These are phyloP conservation scores for Erodium texanum DNA, from an alignment of 441 rosid genomes.

Conservation along the genomic window DNA sequence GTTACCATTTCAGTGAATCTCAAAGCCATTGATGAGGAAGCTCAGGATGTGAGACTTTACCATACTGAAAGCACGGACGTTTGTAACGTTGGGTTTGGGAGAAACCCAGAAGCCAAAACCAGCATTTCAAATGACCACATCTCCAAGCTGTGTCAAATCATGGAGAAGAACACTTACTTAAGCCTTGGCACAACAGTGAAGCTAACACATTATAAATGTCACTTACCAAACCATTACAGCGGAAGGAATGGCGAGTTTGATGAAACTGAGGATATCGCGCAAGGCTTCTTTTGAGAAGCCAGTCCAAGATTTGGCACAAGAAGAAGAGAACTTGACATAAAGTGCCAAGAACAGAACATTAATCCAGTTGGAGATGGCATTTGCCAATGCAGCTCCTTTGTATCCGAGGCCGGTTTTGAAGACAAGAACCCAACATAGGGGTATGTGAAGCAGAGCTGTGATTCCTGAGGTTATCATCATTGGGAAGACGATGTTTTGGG, in stretches of 20 bases:
- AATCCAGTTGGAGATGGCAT: conserved; percentile 53
- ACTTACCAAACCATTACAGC: conserved; percentile 70
- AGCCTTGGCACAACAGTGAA: not conserved
- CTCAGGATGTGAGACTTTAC: conserved; percentile 25
- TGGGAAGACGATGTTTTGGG: conserved; percentile 55
- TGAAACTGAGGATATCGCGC: conserved; percentile 48
- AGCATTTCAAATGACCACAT: conserved; percentile 79
- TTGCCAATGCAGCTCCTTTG: conserved; percentile 59
- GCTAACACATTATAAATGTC: not conserved
- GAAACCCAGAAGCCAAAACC: conserved; percentile 53
- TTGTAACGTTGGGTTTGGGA: conserved; percentile 79
- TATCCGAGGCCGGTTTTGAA: conserved; percentile 41
- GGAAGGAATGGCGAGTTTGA: conserved; percentile 66
- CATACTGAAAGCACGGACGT: conserved; percentile 68
- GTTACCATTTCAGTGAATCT: not conserved
- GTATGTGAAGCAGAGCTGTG: conserved; percentile 40
- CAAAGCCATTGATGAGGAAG: not conserved
- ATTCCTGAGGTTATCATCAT: conserved; percentile 44
- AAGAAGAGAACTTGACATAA: conserved; percentile 46
- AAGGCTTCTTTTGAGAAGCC: conserved; percentile 40
- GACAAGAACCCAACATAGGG: conserved; percentile 53
- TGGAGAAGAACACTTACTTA: not conserved
- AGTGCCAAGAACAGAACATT: conserved; percentile 42
- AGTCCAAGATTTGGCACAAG: conserved; percentile 42
- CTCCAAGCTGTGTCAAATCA: conserved; percentile 39